A percentile compares a stretch with the other conserved stretches of the same genome.
These are phyloP conservation scores for Cynanchum wilfordii DNA, from an alignment of 257 asterid genomes.

Conservation along the genomic window DNA sequence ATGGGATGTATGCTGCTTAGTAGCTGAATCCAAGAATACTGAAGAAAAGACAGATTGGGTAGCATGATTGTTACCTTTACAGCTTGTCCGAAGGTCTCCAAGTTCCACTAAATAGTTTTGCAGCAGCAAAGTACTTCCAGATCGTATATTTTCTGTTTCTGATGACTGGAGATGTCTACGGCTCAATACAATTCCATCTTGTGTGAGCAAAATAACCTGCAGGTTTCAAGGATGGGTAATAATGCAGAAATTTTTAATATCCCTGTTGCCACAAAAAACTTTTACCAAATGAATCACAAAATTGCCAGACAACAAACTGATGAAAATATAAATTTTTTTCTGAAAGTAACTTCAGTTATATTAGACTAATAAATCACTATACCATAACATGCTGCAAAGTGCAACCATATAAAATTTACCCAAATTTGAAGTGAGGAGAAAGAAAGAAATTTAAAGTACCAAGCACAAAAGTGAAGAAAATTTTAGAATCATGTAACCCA, in stretches of 20 bases:
- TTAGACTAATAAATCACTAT: neutral
- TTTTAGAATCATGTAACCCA: neutral
- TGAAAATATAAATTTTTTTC: neutral
- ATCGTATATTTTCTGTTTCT: conserved; percentile 28
- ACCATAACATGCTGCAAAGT: neutral
- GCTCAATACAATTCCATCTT: conserved; percentile 25
- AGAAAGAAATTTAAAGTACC: neutral
- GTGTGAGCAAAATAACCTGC: conserved; percentile 31
- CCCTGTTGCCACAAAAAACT: neutral
- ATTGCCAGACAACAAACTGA: neutral
- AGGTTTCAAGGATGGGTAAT: neutral
- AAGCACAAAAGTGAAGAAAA: neutral
- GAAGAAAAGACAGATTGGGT: conserved; percentile 1
- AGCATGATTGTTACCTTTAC: conserved; percentile 19
- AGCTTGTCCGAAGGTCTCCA: conserved; percentile 18
- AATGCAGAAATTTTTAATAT: neutral
- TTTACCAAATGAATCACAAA: neutral
- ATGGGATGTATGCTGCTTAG: neutral
- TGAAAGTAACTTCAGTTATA: neutral
- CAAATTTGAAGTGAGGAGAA: neutral
- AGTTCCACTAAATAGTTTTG: conserved; percentile 29
- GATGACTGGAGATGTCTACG: conserved; percentile 27
- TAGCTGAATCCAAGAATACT: neutral
- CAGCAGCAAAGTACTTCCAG: conserved; percentile 26
- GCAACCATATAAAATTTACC: neutral